Percentiles rank a stretch among this genome's conserved stretches.
phyloP scores from a whole-genome alignment of 176 grass and related monocot genomes.

The Musa schizocarpa region DNA sequence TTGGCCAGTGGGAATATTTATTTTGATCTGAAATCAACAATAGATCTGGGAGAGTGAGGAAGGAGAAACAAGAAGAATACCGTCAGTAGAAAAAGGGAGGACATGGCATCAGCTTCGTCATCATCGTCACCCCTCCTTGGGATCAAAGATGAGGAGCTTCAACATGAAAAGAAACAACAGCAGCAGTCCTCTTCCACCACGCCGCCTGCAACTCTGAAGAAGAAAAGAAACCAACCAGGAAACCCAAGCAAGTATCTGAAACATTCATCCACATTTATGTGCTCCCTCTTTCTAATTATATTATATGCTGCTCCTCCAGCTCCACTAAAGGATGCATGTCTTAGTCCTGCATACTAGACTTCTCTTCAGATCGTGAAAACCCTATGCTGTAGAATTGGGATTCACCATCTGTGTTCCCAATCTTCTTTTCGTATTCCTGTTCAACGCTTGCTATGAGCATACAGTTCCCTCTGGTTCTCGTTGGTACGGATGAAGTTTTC shows the following conservation, averaged over 20 bases:
- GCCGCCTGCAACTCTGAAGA: conserved; percentile 51
- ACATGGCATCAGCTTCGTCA: conserved; percentile 65
- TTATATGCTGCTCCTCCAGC: no score
- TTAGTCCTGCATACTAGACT: no score
- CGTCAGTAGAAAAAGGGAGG: conserved; percentile 20
- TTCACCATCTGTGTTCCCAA: no score
- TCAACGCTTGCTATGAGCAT: no score
- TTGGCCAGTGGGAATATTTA: conserved; percentile 26
- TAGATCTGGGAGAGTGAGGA: conserved; percentile 14
- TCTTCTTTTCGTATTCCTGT: no score
- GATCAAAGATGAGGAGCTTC: conserved; percentile 74
- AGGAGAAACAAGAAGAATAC: conserved; percentile 7
- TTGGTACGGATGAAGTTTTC: no score
- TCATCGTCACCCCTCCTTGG: conserved; percentile 62
- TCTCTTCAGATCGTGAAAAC: no score
- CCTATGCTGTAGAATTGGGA: no score
- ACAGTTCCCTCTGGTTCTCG: no score
- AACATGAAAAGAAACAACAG: conserved; percentile 63
- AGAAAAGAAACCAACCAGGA: conserved; percentile 83
- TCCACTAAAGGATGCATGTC: no score
- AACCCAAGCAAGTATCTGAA: conserved; percentile 45
- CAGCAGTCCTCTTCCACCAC: conserved; percentile 4
- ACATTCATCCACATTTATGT: conserved; percentile 10
- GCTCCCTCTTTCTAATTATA: not conserved
- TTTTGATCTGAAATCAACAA: conserved; percentile 5